phyloP scores from a whole-genome alignment of 2,329 filamentous ascomycete genomes.

The Chaetomium sp. region DNA sequence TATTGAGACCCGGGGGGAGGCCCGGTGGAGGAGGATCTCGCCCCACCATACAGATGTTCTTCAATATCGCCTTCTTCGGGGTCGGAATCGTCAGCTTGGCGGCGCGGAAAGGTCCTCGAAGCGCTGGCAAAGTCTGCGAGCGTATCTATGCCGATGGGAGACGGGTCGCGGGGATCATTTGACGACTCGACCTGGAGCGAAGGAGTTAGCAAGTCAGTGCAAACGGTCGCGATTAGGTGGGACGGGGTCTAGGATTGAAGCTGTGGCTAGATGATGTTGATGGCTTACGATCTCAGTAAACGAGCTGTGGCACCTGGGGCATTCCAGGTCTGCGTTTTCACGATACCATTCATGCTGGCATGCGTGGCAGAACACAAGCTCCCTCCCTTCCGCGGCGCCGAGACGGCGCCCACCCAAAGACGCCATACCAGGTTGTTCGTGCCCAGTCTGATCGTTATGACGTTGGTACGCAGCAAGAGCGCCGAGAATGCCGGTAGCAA shows the following conservation, averaged over 20 bases:
- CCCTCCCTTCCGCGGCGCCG: constrained; percentile 46
- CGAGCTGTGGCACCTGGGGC: constrained; percentile 71
- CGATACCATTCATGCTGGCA: constrained; percentile 78
- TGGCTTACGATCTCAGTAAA: constrained; percentile 75
- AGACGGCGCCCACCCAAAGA: constrained; percentile 33
- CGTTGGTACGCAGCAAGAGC: constrained; percentile 49
- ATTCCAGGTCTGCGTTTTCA: constrained; percentile 57
- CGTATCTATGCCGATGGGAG: constrained; percentile 5
- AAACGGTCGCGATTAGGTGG: neutral
- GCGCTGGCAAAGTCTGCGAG: constrained; percentile 3
- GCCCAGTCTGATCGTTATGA: constrained; percentile 33
- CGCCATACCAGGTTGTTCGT: constrained; percentile 21
- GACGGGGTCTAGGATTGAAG: neutral
- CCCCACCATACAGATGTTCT: constrained; percentile 35
- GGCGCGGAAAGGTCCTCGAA: constrained; percentile 2
- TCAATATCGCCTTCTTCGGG: constrained; percentile 55
- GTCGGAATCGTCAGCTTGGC: constrained; percentile 42
- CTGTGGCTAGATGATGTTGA: too few relatives aligned
- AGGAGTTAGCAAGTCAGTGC: constrained; percentile 14
- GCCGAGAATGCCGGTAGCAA: constrained; percentile 52
- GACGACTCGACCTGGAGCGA: constrained; percentile 42
- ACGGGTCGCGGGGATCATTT: constrained; percentile 54
- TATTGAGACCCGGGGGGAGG: neutral
- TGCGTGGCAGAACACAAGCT: constrained; percentile 79
- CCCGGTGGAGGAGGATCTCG: neutral